Conservation (phyloP, 352 stramenopile species). For the Halophytophthora polymorphica region DNA sequence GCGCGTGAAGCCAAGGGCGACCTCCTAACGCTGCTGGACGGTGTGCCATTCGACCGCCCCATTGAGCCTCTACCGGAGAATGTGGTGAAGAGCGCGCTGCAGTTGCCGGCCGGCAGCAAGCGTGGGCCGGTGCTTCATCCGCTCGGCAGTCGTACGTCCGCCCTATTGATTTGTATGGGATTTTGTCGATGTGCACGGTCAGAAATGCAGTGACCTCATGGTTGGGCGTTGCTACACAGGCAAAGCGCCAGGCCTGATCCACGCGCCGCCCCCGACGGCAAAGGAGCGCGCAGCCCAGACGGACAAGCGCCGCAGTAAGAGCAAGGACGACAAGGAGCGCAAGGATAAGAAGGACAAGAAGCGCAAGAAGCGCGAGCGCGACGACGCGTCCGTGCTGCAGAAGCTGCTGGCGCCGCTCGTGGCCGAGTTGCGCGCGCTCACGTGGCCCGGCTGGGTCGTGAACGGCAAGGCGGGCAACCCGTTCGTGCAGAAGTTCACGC, state of each 20-base stretch:
- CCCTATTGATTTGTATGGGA: not conserved
- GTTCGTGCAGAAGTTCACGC: conserved; percentile 85
- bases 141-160: conserved; percentile 29
- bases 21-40: conserved; percentile 56
- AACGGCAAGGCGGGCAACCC: conserved; percentile 70
- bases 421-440: conserved; percentile 59
- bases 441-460: conserved; percentile 72
- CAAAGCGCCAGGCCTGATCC: conserved; percentile 58
- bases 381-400: conserved; percentile 66
- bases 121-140: conserved; percentile 49
- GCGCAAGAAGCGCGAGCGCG: conserved; percentile 74
- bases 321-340: conserved; percentile 70
- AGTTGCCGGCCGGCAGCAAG: conserved; percentile 63
- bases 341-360: conserved; percentile 87
- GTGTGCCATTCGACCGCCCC: conserved; percentile 74
- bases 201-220: not conserved
- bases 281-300: conserved; percentile 33
- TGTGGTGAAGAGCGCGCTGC: conserved; percentile 66
- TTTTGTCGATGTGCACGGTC: no score
- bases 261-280: conserved; percentile 47
- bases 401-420: conserved; percentile 72
- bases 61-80: conserved; percentile 73
- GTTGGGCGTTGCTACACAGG: conserved; percentile 3
- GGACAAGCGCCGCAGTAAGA: conserved; percentile 47
- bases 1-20: conserved; percentile 41